These are phyloP conservation scores for Dunaliella sp. DNA, from an alignment of 139 green algal species.

Conservation along the genomic window DNA sequence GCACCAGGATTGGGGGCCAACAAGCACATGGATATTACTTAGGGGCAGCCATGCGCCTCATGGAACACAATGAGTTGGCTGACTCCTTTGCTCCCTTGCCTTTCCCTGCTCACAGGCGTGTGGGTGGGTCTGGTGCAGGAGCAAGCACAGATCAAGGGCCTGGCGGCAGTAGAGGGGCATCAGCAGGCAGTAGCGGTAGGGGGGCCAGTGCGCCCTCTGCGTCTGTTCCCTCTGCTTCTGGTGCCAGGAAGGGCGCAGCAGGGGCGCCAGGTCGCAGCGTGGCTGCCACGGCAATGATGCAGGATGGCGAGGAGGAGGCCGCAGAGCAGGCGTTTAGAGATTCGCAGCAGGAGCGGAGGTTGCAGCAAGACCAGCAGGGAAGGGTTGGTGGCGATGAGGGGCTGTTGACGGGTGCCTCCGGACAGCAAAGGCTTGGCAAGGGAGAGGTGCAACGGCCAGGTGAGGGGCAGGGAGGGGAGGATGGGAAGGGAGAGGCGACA, in stretches of 20 bases:
- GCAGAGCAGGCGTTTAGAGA: not conserved
- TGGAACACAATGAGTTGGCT: too few relatives aligned
- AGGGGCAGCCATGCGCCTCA: too few relatives aligned
- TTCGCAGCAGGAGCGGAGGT: not conserved
- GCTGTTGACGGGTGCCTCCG: too few relatives aligned
- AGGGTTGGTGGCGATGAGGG: not conserved
- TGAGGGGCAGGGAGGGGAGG: too few relatives aligned
- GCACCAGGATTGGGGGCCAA: too few relatives aligned
- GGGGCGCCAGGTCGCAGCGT: not conserved
- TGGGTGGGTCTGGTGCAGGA: not conserved
- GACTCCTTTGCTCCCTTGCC: too few relatives aligned
- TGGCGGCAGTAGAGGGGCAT: not conserved
- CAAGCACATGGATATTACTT: too few relatives aligned
- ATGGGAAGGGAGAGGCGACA: not conserved
- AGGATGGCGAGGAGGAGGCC: not conserved
- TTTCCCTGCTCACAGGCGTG: not conserved
- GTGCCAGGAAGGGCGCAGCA: not conserved
- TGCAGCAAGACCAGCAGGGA: not conserved
- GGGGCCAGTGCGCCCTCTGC: not conserved
- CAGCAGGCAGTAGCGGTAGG: not conserved
- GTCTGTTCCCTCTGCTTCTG: not conserved
- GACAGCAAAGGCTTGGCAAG: too few relatives aligned
- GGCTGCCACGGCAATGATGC: not conserved
- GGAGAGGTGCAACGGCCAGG: too few relatives aligned
- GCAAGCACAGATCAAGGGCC: not conserved